Evolutionary conservation across 331 rosid genomes (phyloP), one percentile per base, ranked within the genome.

Genomic region (Malus hybrid): DNA sequence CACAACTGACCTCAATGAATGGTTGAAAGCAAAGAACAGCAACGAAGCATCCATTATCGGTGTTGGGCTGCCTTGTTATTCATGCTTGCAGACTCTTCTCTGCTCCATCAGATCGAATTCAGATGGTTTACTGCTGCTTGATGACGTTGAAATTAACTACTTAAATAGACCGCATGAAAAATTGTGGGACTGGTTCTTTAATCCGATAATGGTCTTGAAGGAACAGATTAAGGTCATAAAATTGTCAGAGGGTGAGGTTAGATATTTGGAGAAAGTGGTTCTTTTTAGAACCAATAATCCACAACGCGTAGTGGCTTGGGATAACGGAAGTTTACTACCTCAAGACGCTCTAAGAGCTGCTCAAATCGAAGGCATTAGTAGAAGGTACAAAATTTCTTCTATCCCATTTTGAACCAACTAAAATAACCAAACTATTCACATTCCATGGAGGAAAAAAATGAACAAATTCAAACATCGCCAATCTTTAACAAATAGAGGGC

Each of bases 151-250:
- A 76, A 83, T 92, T 56, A 90, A 82, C 13, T 33, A 88, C 72
- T 62, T 87, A 6, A 92, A 92, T 73, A 84, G 97, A 76, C 97
- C 96, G 19, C 85, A 88, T 70, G 96, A 92, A 67, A 92, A 79
- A 82, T 75, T 92, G 79, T 70, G 88, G 87, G 97, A 92, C 75
- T 90, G 97, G 97, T 92, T 92, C 78, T 92, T 88, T 74, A 90
- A 86, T 78, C 97, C 97, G 66, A 75, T 90, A 53, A 84, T 92
- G 90, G 90, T 92, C 70, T 78, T 92, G 4, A 92, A 92, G 86
- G 97, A 92, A 66, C 97, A 92, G 79, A 87, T 92, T 64, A 88
- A 82, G 78, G 96, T 77, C 76, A 83, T 87, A 68, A 58, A 78
- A 10, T 77, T 90, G 84, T 89, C 42, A 52, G 97, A 90, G 44